Evolutionary conservation across 73 alveolate genomes (phyloP).

Genomic region (Tetrahymena malaccensis): DNA sequence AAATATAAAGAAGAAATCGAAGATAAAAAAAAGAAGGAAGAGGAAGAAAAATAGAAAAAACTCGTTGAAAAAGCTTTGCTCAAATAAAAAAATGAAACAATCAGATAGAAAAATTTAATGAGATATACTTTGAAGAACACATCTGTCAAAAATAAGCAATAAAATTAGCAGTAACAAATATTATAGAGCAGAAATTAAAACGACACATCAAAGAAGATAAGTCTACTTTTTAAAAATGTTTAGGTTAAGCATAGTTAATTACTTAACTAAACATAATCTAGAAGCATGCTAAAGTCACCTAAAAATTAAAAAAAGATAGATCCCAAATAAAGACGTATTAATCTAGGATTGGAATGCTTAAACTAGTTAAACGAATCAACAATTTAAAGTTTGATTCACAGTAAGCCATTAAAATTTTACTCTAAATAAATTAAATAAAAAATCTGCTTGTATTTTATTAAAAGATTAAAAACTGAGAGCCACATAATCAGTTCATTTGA

Average conservation of each 20-base stretch:
- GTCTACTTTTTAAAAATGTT: background rate
- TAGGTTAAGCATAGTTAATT: background rate
- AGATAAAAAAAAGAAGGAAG: background rate
- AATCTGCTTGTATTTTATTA: background rate
- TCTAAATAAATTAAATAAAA: no score
- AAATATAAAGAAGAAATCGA: background rate
- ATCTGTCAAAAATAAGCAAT: background rate
- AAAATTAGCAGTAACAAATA: background rate
- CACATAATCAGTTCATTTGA: background rate
- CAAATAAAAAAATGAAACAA: background rate
- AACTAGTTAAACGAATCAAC: background rate
- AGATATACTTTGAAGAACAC: background rate
- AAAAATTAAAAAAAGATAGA: background rate
- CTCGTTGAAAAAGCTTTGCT: background rate
- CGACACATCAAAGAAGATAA: background rate
- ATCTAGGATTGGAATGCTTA: background rate
- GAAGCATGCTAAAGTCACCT: background rate
- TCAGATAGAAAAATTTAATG: background rate
- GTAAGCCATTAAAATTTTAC: background rate
- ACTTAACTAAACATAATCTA: background rate
- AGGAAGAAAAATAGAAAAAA: background rate
- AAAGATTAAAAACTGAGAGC: background rate
- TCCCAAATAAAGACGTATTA: background rate
- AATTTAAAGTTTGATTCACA: background rate
- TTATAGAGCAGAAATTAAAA: background rate